These are phyloP conservation scores for Diaporthe sp. DNA, from an alignment of 2,329 filamentous ascomycete species.

Conservation along the genomic window DNA sequence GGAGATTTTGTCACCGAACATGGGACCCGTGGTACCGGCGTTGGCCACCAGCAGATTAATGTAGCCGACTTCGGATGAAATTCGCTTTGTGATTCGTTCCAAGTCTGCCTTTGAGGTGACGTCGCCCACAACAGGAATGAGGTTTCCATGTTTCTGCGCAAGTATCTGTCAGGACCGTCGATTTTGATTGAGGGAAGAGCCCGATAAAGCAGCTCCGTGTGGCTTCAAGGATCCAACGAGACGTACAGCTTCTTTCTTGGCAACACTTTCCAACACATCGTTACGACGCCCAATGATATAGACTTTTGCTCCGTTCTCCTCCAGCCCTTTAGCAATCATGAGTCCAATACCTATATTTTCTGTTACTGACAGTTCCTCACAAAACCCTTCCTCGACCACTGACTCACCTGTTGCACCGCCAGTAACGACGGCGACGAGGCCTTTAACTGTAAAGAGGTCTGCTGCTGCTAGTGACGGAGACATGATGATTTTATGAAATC, in stretches of 20 bases:
- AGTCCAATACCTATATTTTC: constrained; percentile 45
- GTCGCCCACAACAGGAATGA: constrained; percentile 49
- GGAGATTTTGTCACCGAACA: not conserved
- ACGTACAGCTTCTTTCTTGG: constrained; percentile 36
- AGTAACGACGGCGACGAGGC: constrained; percentile 39
- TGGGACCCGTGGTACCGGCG: constrained; percentile 61
- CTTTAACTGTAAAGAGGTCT: constrained; percentile 36
- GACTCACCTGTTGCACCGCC: constrained; percentile 39
- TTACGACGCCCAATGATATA: constrained; percentile 59
- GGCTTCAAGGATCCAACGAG: no score
- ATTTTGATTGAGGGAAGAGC: not conserved
- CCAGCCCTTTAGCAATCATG: constrained; percentile 37
- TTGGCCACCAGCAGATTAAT: constrained; percentile 69
- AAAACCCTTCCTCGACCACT: not conserved
- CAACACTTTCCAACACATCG: constrained; percentile 57
- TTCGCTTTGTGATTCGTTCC: constrained; percentile 66
- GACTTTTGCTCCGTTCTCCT: constrained; percentile 56
- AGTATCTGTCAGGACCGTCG: not conserved
- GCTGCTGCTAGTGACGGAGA: constrained; percentile 29
- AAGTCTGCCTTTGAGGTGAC: constrained; percentile 59
- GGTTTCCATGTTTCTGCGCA: constrained; percentile 48
- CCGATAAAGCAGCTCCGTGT: no score
- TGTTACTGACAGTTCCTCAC: not conserved
- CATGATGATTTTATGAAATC: not conserved
- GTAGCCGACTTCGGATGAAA: constrained; percentile 68